These are phyloP conservation scores for Bipolaris oryzae DNA, from an alignment of 2,329 filamentous ascomycete genomes.

Conservation along the genomic window DNA sequence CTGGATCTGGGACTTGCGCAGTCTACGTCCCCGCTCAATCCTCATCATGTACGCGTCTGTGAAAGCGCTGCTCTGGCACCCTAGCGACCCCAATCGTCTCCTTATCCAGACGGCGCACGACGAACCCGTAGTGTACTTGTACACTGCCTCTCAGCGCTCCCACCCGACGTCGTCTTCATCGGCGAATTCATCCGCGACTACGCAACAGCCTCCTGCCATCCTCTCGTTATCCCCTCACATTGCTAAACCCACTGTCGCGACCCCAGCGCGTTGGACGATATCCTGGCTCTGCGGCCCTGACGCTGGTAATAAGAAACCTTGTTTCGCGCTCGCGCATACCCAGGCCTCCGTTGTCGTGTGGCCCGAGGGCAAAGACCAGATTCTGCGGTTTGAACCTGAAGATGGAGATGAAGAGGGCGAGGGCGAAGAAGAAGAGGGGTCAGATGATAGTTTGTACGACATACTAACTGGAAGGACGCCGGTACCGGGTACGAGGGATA, in stretches of 20 bases:
- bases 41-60: conserved; percentile 54
- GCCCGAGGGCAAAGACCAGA: conserved; percentile 49
- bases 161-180: conserved; percentile 1
- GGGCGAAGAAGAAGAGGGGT: conserved; percentile 31
- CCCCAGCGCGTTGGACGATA: conserved; percentile 29
- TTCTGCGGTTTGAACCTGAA: conserved; percentile 36
- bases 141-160: conserved; percentile 26
- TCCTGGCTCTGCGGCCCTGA: conserved; percentile 35
- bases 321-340: conserved; percentile 46
- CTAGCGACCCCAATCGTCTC: conserved; percentile 42
- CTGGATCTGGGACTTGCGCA: conserved; percentile 55
- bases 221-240: conserved; percentile 32
- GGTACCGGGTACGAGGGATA: conserved; percentile 38
- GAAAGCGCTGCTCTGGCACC: conserved; percentile 54
- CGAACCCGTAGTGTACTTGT: conserved; percentile 50
- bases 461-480: conserved; percentile 56
- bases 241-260: conserved; percentile 29
- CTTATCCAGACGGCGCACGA: conserved; percentile 52
- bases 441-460: conserved; percentile 56
- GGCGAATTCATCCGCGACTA: conserved; percentile 14
- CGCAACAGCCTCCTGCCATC: conserved; percentile 29
- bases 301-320: conserved; percentile 38
- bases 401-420: conserved; percentile 5
- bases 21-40: conserved; percentile 48
- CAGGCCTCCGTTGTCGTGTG: conserved; percentile 49